Evolutionary conservation across 805 yeast genomes (phyloP), one percentile per base, ranked within the genome.

Genomic region (Starmerella stigmatis): DNA sequence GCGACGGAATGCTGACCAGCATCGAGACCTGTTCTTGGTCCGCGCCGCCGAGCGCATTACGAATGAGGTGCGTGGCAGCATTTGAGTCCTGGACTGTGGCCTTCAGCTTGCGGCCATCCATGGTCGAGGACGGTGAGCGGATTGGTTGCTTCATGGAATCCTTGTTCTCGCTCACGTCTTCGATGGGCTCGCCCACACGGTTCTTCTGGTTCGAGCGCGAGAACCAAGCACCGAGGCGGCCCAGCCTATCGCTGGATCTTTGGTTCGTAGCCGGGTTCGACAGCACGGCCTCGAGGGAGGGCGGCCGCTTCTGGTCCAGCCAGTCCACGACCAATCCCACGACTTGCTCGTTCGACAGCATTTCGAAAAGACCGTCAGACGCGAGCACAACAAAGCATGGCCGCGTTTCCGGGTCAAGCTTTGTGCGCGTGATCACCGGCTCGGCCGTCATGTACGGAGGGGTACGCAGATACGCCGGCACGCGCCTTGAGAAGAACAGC

Each of bases 371-470:
- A 0, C 98, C 98, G 65, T 92, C 98, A 17, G 94, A 79, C 0
- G 89, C 98, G 74, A 92, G 69, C 26, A 92, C 94, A 61, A 92
- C 66, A 57, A 92, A 92, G 59, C 86, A 92, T 53, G 83, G 79
- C 11, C 36, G 45, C 52, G 79, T 76, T 21, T 72, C 70, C 1
- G 86, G 81, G 41, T 72, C 72, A 41, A 88, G 73, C 57, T 79
- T 76, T 11, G 88, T 81, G 2, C 94, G 79, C 2, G 95, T 81
- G 21, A 88, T 72, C 23, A 82, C 94, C 0, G 98, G 98, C 61
- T 81, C 88, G 0, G 98, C 97, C 1, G 98, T 92, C 29, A 92
- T 96, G 62, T 92, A 92, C 0, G 98, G 98, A 3, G 98, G 98
- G 2, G 96, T 81, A 48, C 78, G 69, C 49, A 85, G 71, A 26